Conservation (phyloP, 2,329 filamentous ascomycete genomes). For the Orbilia brochopaga region DNA sequence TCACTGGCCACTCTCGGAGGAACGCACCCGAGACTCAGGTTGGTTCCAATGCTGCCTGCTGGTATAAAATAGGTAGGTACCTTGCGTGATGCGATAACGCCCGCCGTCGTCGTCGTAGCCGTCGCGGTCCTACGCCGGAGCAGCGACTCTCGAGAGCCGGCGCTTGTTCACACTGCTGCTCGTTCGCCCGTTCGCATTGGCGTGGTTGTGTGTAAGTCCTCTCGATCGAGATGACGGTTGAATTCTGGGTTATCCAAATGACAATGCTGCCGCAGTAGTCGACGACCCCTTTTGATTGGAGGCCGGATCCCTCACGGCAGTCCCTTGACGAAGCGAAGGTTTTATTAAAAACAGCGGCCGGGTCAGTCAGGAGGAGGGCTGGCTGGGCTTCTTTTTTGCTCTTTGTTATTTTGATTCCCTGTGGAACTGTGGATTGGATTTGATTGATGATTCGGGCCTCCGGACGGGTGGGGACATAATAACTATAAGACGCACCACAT, state of each 20-base stretch:
- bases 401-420: conserved; percentile 1
- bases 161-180: neutral
- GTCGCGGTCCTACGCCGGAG: neutral
- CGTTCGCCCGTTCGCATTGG: neutral
- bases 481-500: conserved; percentile 6
- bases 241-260: no score
- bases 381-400: neutral
- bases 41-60: neutral
- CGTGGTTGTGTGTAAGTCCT: neutral
- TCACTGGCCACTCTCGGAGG: neutral
- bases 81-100: conserved; percentile 5
- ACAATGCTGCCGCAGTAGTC: neutral
- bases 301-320: neutral
- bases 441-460: conserved; percentile 5
- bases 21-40: neutral
- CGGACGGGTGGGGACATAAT: conserved; percentile 2
- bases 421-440: neutral
- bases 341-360: conserved; percentile 17
- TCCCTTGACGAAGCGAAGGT: conserved; percentile 7
- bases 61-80: conserved; percentile 10
- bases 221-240: neutral
- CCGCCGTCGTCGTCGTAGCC: conserved; percentile 18
- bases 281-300: conserved; percentile 47
- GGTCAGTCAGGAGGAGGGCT: conserved; percentile 11
- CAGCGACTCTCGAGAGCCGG: neutral